Percentiles rank a stretch among this genome's conserved stretches.
phyloP scores from a whole-genome alignment of 352 stramenopile genomes.

The Phytophthora brassicae region DNA sequence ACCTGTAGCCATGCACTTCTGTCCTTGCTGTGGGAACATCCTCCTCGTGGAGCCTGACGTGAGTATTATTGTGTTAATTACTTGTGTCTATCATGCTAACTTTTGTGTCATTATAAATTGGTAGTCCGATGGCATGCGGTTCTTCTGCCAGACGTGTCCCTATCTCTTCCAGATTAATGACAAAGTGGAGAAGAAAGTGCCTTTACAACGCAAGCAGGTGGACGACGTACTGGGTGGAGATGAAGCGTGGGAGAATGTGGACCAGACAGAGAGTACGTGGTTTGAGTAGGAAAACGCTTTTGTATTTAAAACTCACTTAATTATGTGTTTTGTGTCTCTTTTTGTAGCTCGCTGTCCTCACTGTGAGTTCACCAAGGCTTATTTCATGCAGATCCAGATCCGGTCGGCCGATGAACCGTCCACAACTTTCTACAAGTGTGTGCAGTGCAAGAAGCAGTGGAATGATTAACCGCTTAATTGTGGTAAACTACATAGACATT shows the following conservation, averaged over 20 bases:
- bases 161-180: slow-evolving; percentile 90
- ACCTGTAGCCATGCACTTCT: slow-evolving; percentile 79
- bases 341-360: slow-evolving; percentile 89
- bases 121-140: slow-evolving; percentile 86
- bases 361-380: slow-evolving; percentile 96
- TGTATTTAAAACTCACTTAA: no score
- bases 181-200: slow-evolving; percentile 89
- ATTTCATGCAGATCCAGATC: slow-evolving; percentile 99
- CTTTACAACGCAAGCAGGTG: slow-evolving; percentile 95
- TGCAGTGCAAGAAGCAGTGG: slow-evolving; percentile 98
- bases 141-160: slow-evolving; percentile 90
- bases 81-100: slow-evolving; percentile 1
- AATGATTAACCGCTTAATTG: slow-evolving; percentile 63
- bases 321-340: not conserved
- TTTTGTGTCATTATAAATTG: not conserved
- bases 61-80: slow-evolving; percentile 5
- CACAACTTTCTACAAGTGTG: slow-evolving; percentile 99
- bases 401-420: slow-evolving; percentile 97
- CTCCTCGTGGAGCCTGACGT: slow-evolving; percentile 89
- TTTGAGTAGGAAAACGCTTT: not conserved
- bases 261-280: slow-evolving; percentile 92
- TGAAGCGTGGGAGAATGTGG: slow-evolving; percentile 98
- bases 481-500: not conserved
- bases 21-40: slow-evolving; percentile 89
- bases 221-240: slow-evolving; percentile 98